Evolutionary conservation across 225 moss, liverwort and hornwort genomes (phyloP).

Genomic region (Marchantia polymorpha): DNA sequence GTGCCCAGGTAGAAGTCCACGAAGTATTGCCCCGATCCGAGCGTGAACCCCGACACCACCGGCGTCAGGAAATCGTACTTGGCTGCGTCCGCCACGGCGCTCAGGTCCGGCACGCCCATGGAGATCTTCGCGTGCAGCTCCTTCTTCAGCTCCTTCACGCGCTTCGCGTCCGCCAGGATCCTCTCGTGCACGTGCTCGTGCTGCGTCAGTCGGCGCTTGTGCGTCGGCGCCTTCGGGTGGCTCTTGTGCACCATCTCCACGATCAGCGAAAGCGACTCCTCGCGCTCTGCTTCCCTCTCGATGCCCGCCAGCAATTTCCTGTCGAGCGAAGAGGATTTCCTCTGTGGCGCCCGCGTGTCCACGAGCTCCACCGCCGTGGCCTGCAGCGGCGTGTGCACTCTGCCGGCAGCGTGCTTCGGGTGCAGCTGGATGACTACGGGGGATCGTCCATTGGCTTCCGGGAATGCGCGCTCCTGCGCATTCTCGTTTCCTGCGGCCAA

Average conservation of each 20-base stretch:
- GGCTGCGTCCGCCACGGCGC: neutral
- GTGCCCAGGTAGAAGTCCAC: conserved; percentile 70
- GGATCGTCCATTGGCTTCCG: neutral
- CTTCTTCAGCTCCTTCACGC: conserved; percentile 24
- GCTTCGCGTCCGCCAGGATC: conserved; percentile 19
- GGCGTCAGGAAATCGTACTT: conserved; percentile 57
- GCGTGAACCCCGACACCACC: conserved; percentile 55
- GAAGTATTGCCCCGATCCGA: conserved; percentile 61
- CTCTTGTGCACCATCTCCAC: conserved; percentile 22
- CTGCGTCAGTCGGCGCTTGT: neutral
- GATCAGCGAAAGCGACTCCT: neutral
- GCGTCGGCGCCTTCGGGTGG: conserved; percentile 7
- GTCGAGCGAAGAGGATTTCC: neutral
- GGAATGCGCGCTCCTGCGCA: neutral
- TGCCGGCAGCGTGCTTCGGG: neutral
- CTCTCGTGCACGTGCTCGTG: conserved; percentile 22
- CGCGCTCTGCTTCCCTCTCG: neutral
- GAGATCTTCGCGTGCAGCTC: conserved; percentile 9
- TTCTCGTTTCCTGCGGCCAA: conserved; percentile 7
- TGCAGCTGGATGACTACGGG: neutral
- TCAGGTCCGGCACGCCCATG: conserved; percentile 7
- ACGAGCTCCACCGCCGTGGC: neutral
- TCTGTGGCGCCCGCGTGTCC: neutral
- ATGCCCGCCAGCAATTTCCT: conserved; percentile 14
- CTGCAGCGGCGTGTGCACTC: neutral